phyloP scores from a whole-genome alignment of 768 basidiomycete species.

The Pleurotus giganteus region DNA sequence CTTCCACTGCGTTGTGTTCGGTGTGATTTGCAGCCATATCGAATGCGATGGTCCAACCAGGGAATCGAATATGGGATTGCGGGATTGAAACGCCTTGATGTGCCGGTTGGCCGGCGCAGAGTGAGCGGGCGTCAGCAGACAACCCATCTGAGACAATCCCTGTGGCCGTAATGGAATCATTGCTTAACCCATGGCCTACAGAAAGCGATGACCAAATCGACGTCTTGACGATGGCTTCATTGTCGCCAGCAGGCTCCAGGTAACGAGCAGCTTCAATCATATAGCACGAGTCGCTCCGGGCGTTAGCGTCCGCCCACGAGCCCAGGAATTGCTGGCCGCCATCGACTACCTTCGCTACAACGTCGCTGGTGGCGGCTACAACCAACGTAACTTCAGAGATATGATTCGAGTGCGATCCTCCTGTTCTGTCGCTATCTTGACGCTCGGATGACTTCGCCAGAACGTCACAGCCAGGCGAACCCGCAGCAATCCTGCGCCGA shows the following conservation, averaged over 20 bases:
- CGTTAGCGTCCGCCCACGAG: neutral
- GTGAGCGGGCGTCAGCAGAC: neutral
- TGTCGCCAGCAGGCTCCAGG: neutral
- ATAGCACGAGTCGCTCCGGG: neutral
- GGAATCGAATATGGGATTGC: neutral
- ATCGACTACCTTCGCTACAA: too few species aligned
- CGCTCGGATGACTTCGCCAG: too few species aligned
- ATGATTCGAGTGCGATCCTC: too few species aligned
- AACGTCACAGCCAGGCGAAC: neutral
- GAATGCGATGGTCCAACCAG: neutral
- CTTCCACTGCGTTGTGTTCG: neutral
- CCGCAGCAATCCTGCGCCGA: neutral
- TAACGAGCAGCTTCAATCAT: neutral
- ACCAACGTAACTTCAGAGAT: neutral
- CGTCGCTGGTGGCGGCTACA: neutral
- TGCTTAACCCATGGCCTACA: neutral
- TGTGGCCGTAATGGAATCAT: neutral
- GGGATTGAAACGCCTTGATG: too few species aligned
- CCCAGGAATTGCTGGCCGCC: too few species aligned
- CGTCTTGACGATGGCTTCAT: neutral
- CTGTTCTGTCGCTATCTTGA: too few species aligned
- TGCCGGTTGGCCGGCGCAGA: too few species aligned
- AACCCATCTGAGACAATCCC: neutral
- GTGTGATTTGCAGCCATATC: neutral
- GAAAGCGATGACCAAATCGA: neutral